A percentile compares a stretch with the other conserved stretches of the same genome.
Conservation (phyloP, 495 filamentous ascomycete species). For the Penicillium argentinense region DNA sequence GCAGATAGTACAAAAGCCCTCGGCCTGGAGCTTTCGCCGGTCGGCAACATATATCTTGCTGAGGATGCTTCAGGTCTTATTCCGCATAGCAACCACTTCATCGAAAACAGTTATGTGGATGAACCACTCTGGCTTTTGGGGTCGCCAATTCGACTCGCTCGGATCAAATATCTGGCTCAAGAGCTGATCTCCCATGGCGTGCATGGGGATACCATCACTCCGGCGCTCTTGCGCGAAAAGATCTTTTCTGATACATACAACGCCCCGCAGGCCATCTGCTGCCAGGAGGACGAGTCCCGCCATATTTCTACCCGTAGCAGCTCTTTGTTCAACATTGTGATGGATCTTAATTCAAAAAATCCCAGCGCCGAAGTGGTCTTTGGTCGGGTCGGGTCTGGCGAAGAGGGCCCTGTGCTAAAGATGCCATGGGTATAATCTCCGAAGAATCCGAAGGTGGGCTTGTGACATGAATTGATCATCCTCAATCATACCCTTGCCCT, state of each 20-base stretch:
- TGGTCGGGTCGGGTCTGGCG: slow-evolving; percentile 29
- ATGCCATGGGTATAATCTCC: slow-evolving; percentile 30
- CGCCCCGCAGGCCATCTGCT: slow-evolving; percentile 35
- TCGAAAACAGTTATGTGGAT: slow-evolving; percentile 47
- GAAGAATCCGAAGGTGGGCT: too few species aligned
- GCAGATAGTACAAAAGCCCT: slow-evolving; percentile 53
- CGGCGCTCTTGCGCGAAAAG: slow-evolving; percentile 22
- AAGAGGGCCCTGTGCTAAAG: slow-evolving; percentile 27
- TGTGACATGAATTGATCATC: too few species aligned
- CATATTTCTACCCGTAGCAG: slow-evolving; percentile 17
- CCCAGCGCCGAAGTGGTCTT: slow-evolving; percentile 34
- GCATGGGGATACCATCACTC: slow-evolving; percentile 19
- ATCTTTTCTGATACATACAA: slow-evolving; percentile 39
- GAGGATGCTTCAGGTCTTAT: slow-evolving; percentile 49
- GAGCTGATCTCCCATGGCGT: slow-evolving; percentile 26
- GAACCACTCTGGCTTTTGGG: slow-evolving; percentile 57
- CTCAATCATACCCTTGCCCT: too few species aligned
- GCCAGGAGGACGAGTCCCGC: slow-evolving; percentile 22
- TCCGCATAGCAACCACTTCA: slow-evolving; percentile 64
- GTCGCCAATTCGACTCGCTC: slow-evolving; percentile 48
- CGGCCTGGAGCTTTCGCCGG: slow-evolving; percentile 59
- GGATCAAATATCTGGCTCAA: slow-evolving; percentile 41
- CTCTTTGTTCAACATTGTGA: slow-evolving; percentile 41
- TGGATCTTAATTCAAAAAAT: slow-evolving; percentile 29
- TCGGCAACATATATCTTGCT: slow-evolving; percentile 49